Evolutionary conservation across 179 eudicot genomes (phyloP).

Genomic region (Pouteria campechiana): DNA sequence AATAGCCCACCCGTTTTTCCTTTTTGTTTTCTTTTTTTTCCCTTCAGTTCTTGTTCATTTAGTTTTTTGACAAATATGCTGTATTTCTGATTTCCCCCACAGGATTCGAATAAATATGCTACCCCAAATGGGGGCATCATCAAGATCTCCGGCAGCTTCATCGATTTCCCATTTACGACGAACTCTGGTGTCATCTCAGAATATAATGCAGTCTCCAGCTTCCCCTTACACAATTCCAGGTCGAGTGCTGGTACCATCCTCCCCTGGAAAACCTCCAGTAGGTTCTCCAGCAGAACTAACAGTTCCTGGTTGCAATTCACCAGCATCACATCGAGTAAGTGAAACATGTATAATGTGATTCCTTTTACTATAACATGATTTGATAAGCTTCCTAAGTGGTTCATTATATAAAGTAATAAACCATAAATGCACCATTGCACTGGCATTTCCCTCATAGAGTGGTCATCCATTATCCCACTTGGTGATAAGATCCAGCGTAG

Average conservation of each 20-base stretch:
- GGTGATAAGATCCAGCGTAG: no score
- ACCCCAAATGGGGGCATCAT: conserved; percentile 25
- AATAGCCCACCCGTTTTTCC: conserved; percentile 2
- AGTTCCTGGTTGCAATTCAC: conserved; percentile 17
- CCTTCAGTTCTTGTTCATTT: neutral
- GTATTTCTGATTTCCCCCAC: conserved; percentile 1
- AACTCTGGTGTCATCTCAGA: conserved; percentile 32
- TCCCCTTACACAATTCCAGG: conserved; percentile 36
- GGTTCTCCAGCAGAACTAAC: conserved; percentile 26
- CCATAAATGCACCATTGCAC: no score
- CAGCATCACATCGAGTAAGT: conserved; percentile 25
- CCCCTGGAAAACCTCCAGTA: conserved; percentile 32
- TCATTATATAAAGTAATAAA: no score
- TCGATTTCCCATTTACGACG: conserved; percentile 16
- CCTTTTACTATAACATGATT: no score
- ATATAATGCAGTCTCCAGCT: conserved; percentile 28
- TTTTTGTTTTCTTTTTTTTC: neutral
- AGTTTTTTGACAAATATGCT: neutral
- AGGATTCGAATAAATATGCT: conserved; percentile 57
- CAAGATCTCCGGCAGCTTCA: conserved; percentile 31
- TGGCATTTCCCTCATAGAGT: no score
- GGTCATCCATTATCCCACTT: no score
- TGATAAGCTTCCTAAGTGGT: no score
- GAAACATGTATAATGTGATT: no score
- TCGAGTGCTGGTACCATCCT: conserved; percentile 31